phyloP scores from a whole-genome alignment of 805 yeast genomes.

The Candida pseudofarinosa region DNA sequence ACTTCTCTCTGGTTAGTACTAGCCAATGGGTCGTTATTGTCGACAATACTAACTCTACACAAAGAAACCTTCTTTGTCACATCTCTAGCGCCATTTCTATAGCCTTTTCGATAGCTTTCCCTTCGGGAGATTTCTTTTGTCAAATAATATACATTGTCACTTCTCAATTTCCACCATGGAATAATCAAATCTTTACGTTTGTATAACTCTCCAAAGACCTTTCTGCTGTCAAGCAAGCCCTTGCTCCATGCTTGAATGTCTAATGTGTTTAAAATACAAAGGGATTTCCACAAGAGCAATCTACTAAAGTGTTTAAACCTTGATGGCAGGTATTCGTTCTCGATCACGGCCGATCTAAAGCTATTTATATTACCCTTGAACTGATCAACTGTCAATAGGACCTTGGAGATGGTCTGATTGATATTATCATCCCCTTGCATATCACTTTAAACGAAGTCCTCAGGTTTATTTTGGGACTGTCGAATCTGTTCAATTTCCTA shows the following conservation, averaged over 20 bases:
- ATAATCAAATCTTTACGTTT: slow-evolving; percentile 25
- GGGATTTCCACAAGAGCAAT: slow-evolving; percentile 34
- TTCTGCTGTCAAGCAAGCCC: slow-evolving; percentile 25
- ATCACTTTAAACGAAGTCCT: neutral
- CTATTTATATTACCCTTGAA: slow-evolving; percentile 26
- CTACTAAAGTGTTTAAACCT: slow-evolving; percentile 22
- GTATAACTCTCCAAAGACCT: slow-evolving; percentile 31
- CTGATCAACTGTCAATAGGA: slow-evolving; percentile 32
- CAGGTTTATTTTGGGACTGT: neutral
- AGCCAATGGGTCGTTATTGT: slow-evolving; percentile 17
- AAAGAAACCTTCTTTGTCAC: slow-evolving; percentile 9
- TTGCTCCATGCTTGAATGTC: slow-evolving; percentile 31
- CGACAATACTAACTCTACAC: slow-evolving; percentile 12
- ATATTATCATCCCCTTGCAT: slow-evolving; percentile 18
- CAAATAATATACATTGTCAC: slow-evolving; percentile 25
- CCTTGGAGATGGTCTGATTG: slow-evolving; percentile 33
- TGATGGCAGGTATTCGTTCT: slow-evolving; percentile 24
- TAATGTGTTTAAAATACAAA: slow-evolving; percentile 33
- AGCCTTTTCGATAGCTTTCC: slow-evolving; percentile 6
- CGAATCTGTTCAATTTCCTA: neutral
- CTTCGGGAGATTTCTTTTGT: slow-evolving; percentile 11
- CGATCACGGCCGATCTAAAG: slow-evolving; percentile 24
- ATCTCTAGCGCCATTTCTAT: neutral
- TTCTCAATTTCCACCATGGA: slow-evolving; percentile 36
- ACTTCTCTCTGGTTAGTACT: slow-evolving; percentile 2